These are phyloP conservation scores for Beauveria pseudobassiana DNA, from an alignment of 2,329 filamentous ascomycete species.

Conservation along the genomic window DNA sequence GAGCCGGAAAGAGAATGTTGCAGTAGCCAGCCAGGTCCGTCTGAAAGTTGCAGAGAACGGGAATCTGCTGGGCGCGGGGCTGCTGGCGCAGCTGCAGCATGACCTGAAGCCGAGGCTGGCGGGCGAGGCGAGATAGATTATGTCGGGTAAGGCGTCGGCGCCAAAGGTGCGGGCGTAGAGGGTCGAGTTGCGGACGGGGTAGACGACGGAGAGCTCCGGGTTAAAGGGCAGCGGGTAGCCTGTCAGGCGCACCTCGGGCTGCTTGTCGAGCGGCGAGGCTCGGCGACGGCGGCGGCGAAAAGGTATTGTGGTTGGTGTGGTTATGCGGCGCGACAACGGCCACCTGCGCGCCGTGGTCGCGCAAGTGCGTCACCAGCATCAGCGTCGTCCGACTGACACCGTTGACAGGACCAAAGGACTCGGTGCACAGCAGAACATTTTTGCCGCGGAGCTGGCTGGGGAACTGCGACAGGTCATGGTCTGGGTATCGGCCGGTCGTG, in stretches of 20 bases:
- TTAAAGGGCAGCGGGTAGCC: constrained; percentile 65
- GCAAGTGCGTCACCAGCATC: constrained; percentile 61
- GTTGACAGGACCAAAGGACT: constrained; percentile 66
- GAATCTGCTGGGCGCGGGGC: constrained; percentile 43
- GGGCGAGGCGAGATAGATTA: constrained; percentile 63
- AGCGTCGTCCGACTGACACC: constrained; percentile 65
- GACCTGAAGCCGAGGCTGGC: constrained; percentile 65
- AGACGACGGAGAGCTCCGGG: constrained; percentile 61
- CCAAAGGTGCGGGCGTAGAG: constrained; percentile 55
- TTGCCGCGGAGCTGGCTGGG: constrained; percentile 47
- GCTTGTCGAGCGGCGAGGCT: constrained; percentile 24
- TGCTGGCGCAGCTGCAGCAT: constrained; percentile 61
- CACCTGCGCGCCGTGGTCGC: constrained; percentile 55
- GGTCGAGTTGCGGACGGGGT: constrained; percentile 57
- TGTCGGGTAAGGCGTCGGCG: constrained; percentile 43
- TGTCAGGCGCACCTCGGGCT: constrained; percentile 49
- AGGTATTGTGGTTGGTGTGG: constrained; percentile 46
- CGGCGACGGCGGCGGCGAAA: constrained; percentile 35
- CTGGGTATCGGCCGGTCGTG: constrained; percentile 14
- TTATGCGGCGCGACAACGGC: constrained; percentile 59
- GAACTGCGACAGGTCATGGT: constrained; percentile 37
- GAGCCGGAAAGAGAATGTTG: constrained; percentile 58
- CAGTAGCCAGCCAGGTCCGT: constrained; percentile 65
- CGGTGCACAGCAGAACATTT: constrained; percentile 62
- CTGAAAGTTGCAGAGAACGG: constrained; percentile 62